These are phyloP conservation scores for Cryptococcus deneoformans DNA, from an alignment of 1,284 basidiomycete species.

Conservation along the genomic window DNA sequence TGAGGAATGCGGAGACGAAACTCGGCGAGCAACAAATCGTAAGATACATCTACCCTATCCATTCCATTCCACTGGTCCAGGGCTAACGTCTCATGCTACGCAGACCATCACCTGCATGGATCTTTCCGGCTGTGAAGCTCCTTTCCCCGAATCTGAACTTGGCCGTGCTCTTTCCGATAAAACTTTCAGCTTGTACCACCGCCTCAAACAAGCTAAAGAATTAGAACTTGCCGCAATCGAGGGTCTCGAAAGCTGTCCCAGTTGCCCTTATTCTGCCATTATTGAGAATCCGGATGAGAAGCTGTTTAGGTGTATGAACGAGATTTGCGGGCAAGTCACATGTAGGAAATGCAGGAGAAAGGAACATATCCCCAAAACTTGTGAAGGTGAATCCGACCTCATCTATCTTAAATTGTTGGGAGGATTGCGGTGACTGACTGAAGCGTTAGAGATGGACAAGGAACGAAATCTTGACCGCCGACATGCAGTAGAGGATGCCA, in stretches of 20 bases:
- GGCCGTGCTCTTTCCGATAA: conserved; percentile 55
- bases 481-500: conserved; percentile 80
- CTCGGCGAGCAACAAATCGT: conserved; percentile 49
- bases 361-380: conserved; percentile 85
- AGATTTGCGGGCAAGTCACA: conserved; percentile 67
- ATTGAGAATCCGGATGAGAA: conserved; percentile 75
- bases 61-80: neutral
- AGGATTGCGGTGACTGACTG: neutral
- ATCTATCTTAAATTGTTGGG: neutral
- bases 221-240: conserved; percentile 63
- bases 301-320: conserved; percentile 71
- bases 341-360: conserved; percentile 68
- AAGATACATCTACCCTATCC: conserved; percentile 4
- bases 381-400: conserved; percentile 59
- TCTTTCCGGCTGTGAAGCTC: conserved; percentile 65
- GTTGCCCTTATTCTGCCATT: conserved; percentile 76
- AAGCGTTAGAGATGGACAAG: conserved; percentile 58
- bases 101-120: conserved; percentile 73
- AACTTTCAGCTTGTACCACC: conserved; percentile 65
- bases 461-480: conserved; percentile 68
- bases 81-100: conserved; percentile 28
- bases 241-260: conserved; percentile 75
- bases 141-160: conserved; percentile 66
- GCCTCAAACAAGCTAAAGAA: conserved; percentile 70
- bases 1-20: conserved; percentile 43